Evolutionary conservation across 2,329 filamentous ascomycete genomes (phyloP).

Genomic region (Dactylella cylindrospora): DNA sequence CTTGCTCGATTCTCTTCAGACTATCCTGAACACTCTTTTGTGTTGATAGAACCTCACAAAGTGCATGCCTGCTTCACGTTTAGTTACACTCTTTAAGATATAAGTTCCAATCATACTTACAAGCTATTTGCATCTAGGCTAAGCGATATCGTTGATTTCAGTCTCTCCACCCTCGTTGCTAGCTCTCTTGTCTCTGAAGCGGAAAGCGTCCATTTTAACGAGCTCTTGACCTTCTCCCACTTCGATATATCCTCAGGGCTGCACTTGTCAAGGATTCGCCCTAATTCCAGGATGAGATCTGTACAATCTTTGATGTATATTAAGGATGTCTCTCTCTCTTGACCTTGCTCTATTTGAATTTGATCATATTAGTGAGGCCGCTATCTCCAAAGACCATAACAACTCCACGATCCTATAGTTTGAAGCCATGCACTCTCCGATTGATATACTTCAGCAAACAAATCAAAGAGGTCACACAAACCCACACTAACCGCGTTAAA

Average conservation of each 20-base stretch:
- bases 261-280: constrained; percentile 2
- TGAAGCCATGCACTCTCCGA: too few species aligned
- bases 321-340: too few species aligned
- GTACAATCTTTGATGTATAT: constrained; percentile 19
- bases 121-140: constrained; percentile 14
- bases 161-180: background rate
- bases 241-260: constrained; percentile 2
- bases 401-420: too few species aligned
- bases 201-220: constrained; percentile 20
- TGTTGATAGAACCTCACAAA: constrained; percentile 7
- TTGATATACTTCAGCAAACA: too few species aligned
- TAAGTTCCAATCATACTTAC: too few species aligned
- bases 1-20: constrained; percentile 7
- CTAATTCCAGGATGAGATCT: constrained; percentile 10
- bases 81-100: too few species aligned
- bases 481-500: background rate
- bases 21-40: constrained; percentile 15
- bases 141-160: constrained; percentile 9
- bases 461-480: too few species aligned
- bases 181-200: constrained; percentile 11
- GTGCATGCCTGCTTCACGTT: background rate
- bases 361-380: too few species aligned
- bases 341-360: too few species aligned
- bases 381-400: too few species aligned
- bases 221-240: constrained; percentile 12